These are phyloP conservation scores for Penicillium occitanis DNA, from an alignment of 2,329 filamentous ascomycete genomes.

Conservation along the genomic window DNA sequence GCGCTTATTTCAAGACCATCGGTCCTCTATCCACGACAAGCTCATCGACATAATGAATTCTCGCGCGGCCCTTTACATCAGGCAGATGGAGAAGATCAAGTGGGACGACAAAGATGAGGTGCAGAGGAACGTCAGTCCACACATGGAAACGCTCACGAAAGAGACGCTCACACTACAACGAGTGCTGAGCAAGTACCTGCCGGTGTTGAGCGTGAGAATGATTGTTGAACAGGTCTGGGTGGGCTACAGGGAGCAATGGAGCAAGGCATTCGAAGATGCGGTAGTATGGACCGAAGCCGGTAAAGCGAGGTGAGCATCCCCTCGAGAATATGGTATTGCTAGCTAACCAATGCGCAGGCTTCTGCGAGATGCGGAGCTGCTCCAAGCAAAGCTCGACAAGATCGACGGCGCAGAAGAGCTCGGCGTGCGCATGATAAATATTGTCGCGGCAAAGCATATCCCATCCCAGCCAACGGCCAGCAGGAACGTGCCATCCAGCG, in stretches of 20 bases:
- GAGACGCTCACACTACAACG: conserved; percentile 82
- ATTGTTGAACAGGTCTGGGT: conserved; percentile 85
- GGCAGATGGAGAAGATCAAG: conserved; percentile 69
- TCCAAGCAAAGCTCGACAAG: conserved; percentile 68
- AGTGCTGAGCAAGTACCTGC: conserved; percentile 77
- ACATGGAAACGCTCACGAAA: conserved; percentile 84
- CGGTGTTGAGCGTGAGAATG: conserved; percentile 70
- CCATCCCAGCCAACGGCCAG: not conserved
- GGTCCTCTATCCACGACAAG: conserved; percentile 86
- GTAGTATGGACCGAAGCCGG: conserved; percentile 65
- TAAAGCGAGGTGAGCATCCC: conserved; percentile 63
- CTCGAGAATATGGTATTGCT: conserved; percentile 1
- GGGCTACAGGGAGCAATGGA: conserved; percentile 77
- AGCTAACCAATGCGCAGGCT: conserved; percentile 55
- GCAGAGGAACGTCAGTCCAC: conserved; percentile 57
- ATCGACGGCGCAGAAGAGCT: conserved; percentile 76
- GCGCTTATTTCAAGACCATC: conserved; percentile 80
- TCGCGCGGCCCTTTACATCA: conserved; percentile 70
- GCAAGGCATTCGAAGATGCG: conserved; percentile 65
- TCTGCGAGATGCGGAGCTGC: conserved; percentile 70
- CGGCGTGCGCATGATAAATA: conserved; percentile 64
- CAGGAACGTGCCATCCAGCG: not conserved
- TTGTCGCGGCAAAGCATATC: conserved; percentile 39
- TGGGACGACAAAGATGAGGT: conserved; percentile 61
- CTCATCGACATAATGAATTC: conserved; percentile 87